Conservation (phyloP, 441 rosid genomes). For the Syzygium malaccense region DNA sequence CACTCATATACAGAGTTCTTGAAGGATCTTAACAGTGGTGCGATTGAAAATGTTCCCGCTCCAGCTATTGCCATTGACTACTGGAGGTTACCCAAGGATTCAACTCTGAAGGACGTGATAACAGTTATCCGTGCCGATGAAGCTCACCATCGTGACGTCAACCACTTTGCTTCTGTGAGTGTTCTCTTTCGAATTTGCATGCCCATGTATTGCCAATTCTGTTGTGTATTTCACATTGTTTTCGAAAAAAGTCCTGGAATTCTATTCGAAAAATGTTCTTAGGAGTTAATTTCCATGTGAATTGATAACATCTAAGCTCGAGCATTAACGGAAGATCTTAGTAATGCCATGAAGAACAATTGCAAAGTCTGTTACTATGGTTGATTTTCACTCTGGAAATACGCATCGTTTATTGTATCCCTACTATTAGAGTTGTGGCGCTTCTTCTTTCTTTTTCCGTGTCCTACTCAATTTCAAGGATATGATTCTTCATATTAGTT, state of each 20-base stretch:
- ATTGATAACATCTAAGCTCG: neutral
- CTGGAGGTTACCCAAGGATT: constrained; percentile 64
- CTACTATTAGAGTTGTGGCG: neutral
- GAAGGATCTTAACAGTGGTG: constrained; percentile 64
- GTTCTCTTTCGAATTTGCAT: neutral
- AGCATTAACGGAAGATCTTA: neutral
- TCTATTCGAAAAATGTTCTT: neutral
- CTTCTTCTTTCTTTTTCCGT: neutral
- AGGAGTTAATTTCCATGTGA: neutral
- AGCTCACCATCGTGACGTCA: constrained; percentile 91
- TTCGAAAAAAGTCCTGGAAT: neutral
- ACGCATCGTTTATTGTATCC: neutral
- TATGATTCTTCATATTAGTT: neutral
- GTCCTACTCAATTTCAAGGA: neutral
- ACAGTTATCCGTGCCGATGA: constrained; percentile 78
- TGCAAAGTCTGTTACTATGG: neutral
- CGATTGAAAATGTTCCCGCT: constrained; percentile 61
- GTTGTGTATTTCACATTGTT: neutral
- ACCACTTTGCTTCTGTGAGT: constrained; percentile 73
- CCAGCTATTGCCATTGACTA: constrained; percentile 89
- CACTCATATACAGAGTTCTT: constrained; percentile 76
- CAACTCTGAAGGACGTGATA: constrained; percentile 72
- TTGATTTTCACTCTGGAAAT: neutral
- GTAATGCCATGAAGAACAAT: neutral
- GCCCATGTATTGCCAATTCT: neutral